Evolutionary conservation across 441 rosid species (phyloP), one percentile per base, ranked within the genome.

Genomic region (Gossypium schwendimanii): DNA sequence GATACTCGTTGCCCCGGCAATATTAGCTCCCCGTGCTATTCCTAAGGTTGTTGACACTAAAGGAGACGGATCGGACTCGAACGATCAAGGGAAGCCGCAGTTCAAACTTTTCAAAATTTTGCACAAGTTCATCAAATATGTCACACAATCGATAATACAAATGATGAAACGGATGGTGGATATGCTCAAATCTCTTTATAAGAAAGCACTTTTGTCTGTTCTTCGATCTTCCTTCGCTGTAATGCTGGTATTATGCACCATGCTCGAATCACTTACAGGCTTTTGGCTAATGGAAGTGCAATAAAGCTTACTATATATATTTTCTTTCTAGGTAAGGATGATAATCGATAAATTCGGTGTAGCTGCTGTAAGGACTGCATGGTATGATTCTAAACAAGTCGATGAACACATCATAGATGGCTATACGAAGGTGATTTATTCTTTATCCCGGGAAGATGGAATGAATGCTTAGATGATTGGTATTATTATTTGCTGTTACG

Each of bases 1-100:
- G 59, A 86, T 94, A 78, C 89, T 94, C n/a, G 84, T 94, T 66
- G 96, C 98, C 67, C 98, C 98, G 17, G 96, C 98, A 72, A 87
- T 94, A 78, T 71, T 94, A 33, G 95, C 97, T 6, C 96, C 95
- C 5, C 77, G 63, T 63, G 31, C 84, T 11, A 67, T 63, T 54
- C 77, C 41, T 52, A 82, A 78, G 70, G 71, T 65, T 73, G 76
- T 59, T 36, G 75, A 75, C 59, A 69, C 28, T 60, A 73, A 84
- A 75, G 80, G 76, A 72, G 85, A 81, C 62, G 52, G 71, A 44
- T 61, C 63, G 1, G 55, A 50, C 78, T 76, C 78, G 58, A 68
- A 63, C 64, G 50, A 59, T 63, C 45, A 57, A 3, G 60, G 67
- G 24, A 82, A 80, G 39, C 78, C 59, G 36, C 62, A 70, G 60